Base-by-base conservation (phyloP, 148 eudicot genomes). In the Agrostemma githago region DNA sequence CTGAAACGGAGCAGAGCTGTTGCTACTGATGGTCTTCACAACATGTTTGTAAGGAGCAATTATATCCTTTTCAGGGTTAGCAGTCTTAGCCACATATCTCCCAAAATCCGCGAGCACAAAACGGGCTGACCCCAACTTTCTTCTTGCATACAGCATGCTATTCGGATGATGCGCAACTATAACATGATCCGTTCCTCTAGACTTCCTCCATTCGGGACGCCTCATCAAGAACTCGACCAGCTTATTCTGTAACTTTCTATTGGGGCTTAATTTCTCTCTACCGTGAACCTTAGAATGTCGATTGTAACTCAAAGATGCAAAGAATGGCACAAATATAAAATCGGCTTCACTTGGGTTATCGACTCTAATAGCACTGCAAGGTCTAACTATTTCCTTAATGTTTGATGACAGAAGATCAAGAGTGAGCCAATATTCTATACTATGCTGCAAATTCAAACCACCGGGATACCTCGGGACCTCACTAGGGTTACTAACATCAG, bases 31-130 rank as follows among this genome's bases (percentile, higher is more conserved):
- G 67, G 82, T 83, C 74, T 73, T 81, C 46, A 95, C 96, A 66
- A 95, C 86, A 80, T 95, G 99, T 79, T 85, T 88, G 82, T 95
- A 95, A 74, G 99, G 99, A 62, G 99, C 96, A 61, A 95, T 92
- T 42, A 90, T 83, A 85, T 95, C 99, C 88, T 95, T 95, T 43
- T 85, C 78, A 76, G 90, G 72, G 69, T 95, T 95, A 19, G 97
- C 99, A 72, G 86, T 81, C 67, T 77, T 80, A n/a, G 61, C 70
- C 4, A 82, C 82, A 71, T 95, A 92, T 79, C 99, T 89, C 37
- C 94, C 97, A 70, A 94, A 91, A 82, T 91, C 97, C n/a, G 97
- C 91, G 80, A 91, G 96, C 74, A 94, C 82, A 79, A 89, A 86
- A 84, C 82, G 86, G 2, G 93, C 91, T n/a, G 96, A 83, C 12